Base-by-base conservation (phyloP, 129 eudicot species). In the Escallonia rubra region DNA sequence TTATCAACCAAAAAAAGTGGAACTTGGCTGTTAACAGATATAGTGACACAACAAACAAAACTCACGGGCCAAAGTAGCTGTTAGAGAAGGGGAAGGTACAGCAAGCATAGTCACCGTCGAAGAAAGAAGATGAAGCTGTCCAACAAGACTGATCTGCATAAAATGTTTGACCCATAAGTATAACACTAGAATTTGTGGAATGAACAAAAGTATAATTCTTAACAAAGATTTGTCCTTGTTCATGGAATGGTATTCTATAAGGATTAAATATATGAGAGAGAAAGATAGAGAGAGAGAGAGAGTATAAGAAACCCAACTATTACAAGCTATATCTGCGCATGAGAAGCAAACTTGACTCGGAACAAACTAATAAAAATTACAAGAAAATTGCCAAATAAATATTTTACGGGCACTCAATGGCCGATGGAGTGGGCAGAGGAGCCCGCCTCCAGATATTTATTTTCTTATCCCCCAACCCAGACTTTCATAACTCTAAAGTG, bases 81-180 rank as follows among this genome's bases (percentile, higher is more conserved):
- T 93, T 70, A 93, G 54, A 71, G 98, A 93, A 71, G 98, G 98
- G 72, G 98, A 84, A 50, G 98, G 98, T 63, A 93, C 98, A 41
- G 98, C 95, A 72, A 93, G 82, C 89, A 87, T 82, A 54, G 96
- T 86, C 63, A 89, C 83, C 3, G 89, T 73, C 50, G 95, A 89
- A 72, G 98, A 93, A 66, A 93, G 96, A 72, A 93, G 88, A 66
- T 93, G 96, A 65, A 93, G 91, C 82, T 93, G 96, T 56, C 98
- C 96, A 65, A 84, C 90, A 67, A 93, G 76, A 75, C 74, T 86
- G 57, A 82, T 82, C 98, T 89, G 95, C 75, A 69, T 45, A 49
- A 63, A 49, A 40, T 55, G 47, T 63, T 59, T 57, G 39, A 55
- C 57, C 15, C 5, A 38, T 74, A n/a, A 69, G 72, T 54, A 65